phyloP scores from a whole-genome alignment of 371 early-diverging fungal species.

The Paraphysoderma sedebokerense region DNA sequence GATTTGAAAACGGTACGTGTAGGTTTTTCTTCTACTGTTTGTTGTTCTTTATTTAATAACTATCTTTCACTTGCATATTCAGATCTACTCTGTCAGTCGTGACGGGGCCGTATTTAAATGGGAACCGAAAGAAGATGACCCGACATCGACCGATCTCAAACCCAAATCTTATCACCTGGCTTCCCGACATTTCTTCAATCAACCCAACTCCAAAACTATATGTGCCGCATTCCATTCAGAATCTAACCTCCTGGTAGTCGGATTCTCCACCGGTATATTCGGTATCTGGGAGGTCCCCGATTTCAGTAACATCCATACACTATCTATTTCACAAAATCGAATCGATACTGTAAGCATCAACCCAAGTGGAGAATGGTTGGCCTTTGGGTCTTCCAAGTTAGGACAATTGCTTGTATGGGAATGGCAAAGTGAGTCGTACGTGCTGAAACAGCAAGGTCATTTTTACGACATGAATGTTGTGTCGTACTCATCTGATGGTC shows the following conservation, averaged over 20 bases:
- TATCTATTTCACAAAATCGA: slow-evolving; percentile 80
- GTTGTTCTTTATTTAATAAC: not conserved
- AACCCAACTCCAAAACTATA: slow-evolving; percentile 49
- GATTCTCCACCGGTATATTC: slow-evolving; percentile 84
- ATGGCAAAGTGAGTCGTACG: slow-evolving; percentile 96
- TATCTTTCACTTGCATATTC: slow-evolving; percentile 1
- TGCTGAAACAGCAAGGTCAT: slow-evolving; percentile 96
- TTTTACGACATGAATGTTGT: slow-evolving; percentile 78
- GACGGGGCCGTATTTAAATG: slow-evolving; percentile 84
- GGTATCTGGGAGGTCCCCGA: slow-evolving; percentile 92
- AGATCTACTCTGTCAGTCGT: slow-evolving; percentile 69
- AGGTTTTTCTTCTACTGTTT: slow-evolving; percentile 2
- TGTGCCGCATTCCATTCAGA: slow-evolving; percentile 60
- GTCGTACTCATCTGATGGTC: slow-evolving; percentile 84
- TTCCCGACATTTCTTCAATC: slow-evolving; percentile 30
- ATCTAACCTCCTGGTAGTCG: slow-evolving; percentile 66
- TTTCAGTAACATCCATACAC: slow-evolving; percentile 66
- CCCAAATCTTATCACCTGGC: slow-evolving; percentile 9
- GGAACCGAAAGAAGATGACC: slow-evolving; percentile 20
- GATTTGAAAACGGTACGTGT: slow-evolving; percentile 45
- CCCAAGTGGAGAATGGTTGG: slow-evolving; percentile 91
- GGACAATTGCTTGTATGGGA: slow-evolving; percentile 98
- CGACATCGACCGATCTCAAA: slow-evolving; percentile 14
- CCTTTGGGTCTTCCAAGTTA: slow-evolving; percentile 73
- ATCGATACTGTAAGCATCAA: slow-evolving; percentile 78